phyloP scores from a whole-genome alignment of 108 stramenopile genomes.

The Thalassiosira profunda region DNA sequence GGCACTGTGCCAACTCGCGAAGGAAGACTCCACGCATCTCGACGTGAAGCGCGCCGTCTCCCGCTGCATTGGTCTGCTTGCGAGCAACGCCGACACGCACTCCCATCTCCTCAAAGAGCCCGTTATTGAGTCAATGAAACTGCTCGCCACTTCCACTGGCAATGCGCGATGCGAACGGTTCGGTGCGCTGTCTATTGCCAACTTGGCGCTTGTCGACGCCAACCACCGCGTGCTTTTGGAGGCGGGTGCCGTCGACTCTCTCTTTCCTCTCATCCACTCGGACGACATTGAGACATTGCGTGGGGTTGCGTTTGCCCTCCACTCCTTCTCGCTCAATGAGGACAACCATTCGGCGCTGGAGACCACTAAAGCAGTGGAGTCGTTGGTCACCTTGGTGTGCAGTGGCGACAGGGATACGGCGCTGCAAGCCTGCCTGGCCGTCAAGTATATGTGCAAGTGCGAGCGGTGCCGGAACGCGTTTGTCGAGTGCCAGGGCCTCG shows the following conservation, averaged over 20 bases:
- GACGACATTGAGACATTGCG: slow-evolving; percentile 78
- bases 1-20: slow-evolving; percentile 22
- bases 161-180: slow-evolving; percentile 62
- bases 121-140: slow-evolving; percentile 55
- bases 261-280: slow-evolving; percentile 60
- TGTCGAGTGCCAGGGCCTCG: slow-evolving; percentile 74
- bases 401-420: slow-evolving; percentile 73
- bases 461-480: slow-evolving; percentile 70
- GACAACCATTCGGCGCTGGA: slow-evolving; percentile 71
- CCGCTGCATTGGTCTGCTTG: slow-evolving; percentile 75
- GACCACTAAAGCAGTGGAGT: slow-evolving; percentile 63
- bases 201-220: slow-evolving; percentile 66
- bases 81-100: slow-evolving; percentile 76
- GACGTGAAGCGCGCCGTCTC: slow-evolving; percentile 77
- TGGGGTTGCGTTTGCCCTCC: slow-evolving; percentile 71
- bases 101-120: slow-evolving; percentile 45
- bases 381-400: slow-evolving; percentile 57
- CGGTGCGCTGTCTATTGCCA: slow-evolving; percentile 73
- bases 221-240: slow-evolving; percentile 74
- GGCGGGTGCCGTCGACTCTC: slow-evolving; percentile 55
- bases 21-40: slow-evolving; percentile 12
- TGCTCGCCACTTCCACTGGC: slow-evolving; percentile 52
- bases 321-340: slow-evolving; percentile 71
- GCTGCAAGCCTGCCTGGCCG: slow-evolving; percentile 76
- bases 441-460: slow-evolving; percentile 59